Percentiles rank a stretch among this genome's conserved stretches.
phyloP scores from a whole-genome alignment of 208 protist species.

The Sergeia podlipaevii region DNA sequence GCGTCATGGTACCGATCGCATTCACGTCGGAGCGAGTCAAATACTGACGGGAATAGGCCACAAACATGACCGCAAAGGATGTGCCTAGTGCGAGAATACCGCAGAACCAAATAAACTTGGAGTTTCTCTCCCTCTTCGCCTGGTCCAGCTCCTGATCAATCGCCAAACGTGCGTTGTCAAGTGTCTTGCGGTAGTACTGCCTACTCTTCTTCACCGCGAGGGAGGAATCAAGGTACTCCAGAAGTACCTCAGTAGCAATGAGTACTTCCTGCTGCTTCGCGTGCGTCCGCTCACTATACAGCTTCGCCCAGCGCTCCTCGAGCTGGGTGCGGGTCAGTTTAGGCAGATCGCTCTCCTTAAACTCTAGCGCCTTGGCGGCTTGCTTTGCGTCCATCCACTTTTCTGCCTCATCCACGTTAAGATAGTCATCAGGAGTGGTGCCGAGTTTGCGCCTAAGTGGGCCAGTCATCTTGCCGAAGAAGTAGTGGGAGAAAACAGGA shows the following conservation, averaged over 20 bases:
- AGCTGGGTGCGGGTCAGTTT: conserved; percentile 36
- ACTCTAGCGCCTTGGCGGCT: conserved; percentile 74
- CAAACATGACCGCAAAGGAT: conserved; percentile 37
- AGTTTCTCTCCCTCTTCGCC: conserved; percentile 14
- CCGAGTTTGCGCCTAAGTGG: conserved; percentile 58
- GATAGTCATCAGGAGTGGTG: conserved; percentile 57
- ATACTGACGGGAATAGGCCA: conserved; percentile 49
- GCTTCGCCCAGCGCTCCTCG: conserved; percentile 55
- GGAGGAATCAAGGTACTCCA: conserved; percentile 86
- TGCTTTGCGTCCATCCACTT: conserved; percentile 83
- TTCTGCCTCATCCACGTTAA: conserved; percentile 62
- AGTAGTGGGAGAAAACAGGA: conserved; percentile 21
- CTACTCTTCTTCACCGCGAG: conserved; percentile 69
- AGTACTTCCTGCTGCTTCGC: conserved; percentile 70
- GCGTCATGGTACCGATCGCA: conserved; percentile 50
- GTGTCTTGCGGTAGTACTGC: conserved; percentile 71
- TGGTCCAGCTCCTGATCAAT: conserved; percentile 59
- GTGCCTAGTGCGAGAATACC: conserved; percentile 39
- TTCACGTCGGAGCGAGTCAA: conserved; percentile 55
- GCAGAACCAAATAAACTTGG: conserved; percentile 51
- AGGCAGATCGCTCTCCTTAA: conserved; percentile 71
- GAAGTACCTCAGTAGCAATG: conserved; percentile 74
- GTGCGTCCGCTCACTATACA: conserved; percentile 50
- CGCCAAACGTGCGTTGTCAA: conserved; percentile 57
- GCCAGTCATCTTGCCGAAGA: conserved; percentile 28